Conservation (phyloP, 192 early-diverging fungal genomes). For the Podochytrium sp. region DNA sequence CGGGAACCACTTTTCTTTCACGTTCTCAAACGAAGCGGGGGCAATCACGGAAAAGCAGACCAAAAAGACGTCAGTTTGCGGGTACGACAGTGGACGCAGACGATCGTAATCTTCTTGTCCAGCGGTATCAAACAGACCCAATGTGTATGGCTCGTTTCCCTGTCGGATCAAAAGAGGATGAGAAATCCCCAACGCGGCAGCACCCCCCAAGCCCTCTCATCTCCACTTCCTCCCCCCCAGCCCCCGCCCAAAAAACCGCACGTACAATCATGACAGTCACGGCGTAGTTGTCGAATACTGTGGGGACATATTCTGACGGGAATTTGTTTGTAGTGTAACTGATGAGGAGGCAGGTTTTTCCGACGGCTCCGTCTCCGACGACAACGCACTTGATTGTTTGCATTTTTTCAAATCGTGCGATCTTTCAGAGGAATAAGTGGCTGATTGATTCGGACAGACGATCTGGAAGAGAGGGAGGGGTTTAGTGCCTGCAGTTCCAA, state of each 20-base stretch:
- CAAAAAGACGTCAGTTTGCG: conserved; percentile 94
- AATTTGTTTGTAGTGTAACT: conserved; percentile 93
- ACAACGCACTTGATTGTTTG: conserved; percentile 73
- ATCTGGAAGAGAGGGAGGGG: no score
- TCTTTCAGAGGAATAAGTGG: not conserved
- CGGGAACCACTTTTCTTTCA: conserved; percentile 95
- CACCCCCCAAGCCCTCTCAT: no score
- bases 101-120: conserved; percentile 97
- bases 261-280: conserved; percentile 97
- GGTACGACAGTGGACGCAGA: conserved; percentile 90
- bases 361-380: conserved; percentile 72
- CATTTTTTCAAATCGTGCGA: conserved; percentile 36
- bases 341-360: conserved; percentile 92
- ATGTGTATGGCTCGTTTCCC: conserved; percentile 91
- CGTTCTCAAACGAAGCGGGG: conserved; percentile 93
- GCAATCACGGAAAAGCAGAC: conserved; percentile 93
- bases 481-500: no score
- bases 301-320: conserved; percentile 95
- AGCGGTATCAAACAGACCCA: conserved; percentile 95
- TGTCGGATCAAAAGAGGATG: conserved; percentile 15
- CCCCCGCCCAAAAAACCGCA: not conserved
- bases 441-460: no score
- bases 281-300: conserved; percentile 99
- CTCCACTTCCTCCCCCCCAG: no score
- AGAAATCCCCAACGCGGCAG: no score